Conservation (phyloP, 306 rosid species). For the Oemleria cerasiformis region DNA sequence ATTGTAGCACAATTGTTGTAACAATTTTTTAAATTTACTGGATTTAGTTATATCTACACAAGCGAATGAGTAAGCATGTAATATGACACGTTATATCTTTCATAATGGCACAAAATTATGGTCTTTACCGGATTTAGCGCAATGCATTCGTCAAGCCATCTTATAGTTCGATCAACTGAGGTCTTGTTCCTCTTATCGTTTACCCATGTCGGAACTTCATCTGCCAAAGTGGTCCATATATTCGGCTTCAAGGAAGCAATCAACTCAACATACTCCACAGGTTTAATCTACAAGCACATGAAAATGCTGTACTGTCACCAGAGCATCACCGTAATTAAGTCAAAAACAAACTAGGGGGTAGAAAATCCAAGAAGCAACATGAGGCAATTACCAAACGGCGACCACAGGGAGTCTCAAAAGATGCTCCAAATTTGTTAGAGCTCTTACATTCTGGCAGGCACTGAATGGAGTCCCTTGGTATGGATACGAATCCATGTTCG, state of each 20-base stretch:
- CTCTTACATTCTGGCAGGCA: slow-evolving; percentile 66
- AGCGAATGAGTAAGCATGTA: not conserved
- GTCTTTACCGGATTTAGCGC: slow-evolving; percentile 46
- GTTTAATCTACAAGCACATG: slow-evolving; percentile 59
- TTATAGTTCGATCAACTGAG: slow-evolving; percentile 85
- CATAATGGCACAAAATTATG: not conserved
- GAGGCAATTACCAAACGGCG: slow-evolving; percentile 61
- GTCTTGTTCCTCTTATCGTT: slow-evolving; percentile 70
- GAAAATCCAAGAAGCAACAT: slow-evolving; percentile 15
- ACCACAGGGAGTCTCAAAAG: slow-evolving; percentile 88
- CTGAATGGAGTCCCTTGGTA: slow-evolving; percentile 69
- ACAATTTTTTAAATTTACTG: too few relatives aligned
- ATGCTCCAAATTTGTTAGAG: slow-evolving; percentile 60
- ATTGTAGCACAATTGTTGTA: too few relatives aligned
- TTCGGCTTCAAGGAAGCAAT: slow-evolving; percentile 71
- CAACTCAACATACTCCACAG: slow-evolving; percentile 70
- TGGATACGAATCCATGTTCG: slow-evolving; percentile 58
- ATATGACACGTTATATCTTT: not conserved
- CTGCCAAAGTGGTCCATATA: slow-evolving; percentile 85
- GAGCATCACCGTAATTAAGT: not conserved
- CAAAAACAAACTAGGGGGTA: not conserved
- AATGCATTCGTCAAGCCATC: slow-evolving; percentile 93
- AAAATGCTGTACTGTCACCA: not conserved
- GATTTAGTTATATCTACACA: not conserved
- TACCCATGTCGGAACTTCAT: slow-evolving; percentile 94